phyloP scores from a whole-genome alignment of 2,329 filamentous ascomycete species.

The Cadophora gregata region DNA sequence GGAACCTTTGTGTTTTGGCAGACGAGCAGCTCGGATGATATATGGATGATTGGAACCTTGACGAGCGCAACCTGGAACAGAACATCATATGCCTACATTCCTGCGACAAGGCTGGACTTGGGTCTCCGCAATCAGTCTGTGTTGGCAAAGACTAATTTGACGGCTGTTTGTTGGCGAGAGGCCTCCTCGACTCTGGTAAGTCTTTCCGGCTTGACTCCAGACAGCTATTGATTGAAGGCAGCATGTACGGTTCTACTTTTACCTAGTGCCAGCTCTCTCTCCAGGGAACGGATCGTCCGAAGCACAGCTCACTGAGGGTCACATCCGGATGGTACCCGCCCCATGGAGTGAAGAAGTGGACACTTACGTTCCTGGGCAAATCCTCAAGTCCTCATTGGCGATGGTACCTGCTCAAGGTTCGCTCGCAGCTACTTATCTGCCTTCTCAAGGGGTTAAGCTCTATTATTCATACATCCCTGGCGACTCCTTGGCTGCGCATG shows the following conservation, averaged over 20 bases:
- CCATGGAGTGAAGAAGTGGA: too few species aligned
- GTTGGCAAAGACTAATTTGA: neutral
- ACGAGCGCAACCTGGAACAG: neutral
- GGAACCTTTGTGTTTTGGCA: neutral
- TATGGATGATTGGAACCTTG: neutral
- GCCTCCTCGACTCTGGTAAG: neutral
- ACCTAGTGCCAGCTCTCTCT: neutral
- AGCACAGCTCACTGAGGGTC: too few species aligned
- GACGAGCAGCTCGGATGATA: neutral
- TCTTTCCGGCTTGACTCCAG: too few species aligned
- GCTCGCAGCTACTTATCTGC: neutral
- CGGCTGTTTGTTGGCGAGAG: neutral
- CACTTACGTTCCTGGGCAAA: too few species aligned
- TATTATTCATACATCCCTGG: neutral
- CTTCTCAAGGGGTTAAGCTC: neutral
- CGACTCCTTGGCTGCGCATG: neutral
- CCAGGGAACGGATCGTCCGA: too few species aligned
- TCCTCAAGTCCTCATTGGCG: neutral
- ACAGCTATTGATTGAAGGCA: too few species aligned
- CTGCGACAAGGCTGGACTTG: neutral
- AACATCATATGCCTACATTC: neutral
- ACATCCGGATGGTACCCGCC: too few species aligned
- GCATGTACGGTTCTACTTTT: neutral
- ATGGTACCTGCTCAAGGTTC: neutral
- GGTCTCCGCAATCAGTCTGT: neutral